Conservation (phyloP, 495 filamentous ascomycete genomes). For the Cudoniella acicularis region DNA sequence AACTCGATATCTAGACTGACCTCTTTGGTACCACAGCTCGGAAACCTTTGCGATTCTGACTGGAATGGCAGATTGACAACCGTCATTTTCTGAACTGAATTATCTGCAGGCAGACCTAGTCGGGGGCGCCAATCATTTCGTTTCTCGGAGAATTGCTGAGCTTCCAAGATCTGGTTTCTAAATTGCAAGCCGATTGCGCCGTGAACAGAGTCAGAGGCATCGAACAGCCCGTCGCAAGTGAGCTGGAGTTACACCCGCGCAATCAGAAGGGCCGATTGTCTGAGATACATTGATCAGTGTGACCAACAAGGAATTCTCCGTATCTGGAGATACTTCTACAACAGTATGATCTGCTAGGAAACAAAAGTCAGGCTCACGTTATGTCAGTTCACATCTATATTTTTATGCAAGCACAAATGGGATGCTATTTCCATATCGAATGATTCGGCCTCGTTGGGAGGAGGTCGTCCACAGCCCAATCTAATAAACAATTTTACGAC, state of each 20-base stretch:
- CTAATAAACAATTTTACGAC: background rate
- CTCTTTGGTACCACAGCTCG: no score
- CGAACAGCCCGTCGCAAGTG: no score
- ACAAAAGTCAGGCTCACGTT: background rate
- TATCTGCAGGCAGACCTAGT: no score
- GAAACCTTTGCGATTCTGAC: no score
- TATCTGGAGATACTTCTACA: background rate
- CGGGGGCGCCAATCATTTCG: background rate
- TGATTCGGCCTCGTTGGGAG: background rate
- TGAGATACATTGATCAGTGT: background rate
- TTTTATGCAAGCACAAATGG: background rate
- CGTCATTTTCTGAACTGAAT: no score
- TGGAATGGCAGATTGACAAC: no score
- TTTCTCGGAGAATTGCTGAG: background rate
- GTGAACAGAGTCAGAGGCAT: no score
- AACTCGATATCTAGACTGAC: no score
- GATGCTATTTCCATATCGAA: background rate
- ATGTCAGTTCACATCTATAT: background rate
- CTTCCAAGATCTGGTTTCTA: background rate
- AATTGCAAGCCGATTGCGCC: no score
- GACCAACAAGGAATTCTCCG: background rate
- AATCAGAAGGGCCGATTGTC: background rate
- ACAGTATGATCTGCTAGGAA: background rate
- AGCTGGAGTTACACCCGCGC: background rate
- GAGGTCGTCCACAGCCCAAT: background rate